Base-by-base conservation (phyloP, 2,329 filamentous ascomycete species). In the Arthrobotrys conoides region DNA sequence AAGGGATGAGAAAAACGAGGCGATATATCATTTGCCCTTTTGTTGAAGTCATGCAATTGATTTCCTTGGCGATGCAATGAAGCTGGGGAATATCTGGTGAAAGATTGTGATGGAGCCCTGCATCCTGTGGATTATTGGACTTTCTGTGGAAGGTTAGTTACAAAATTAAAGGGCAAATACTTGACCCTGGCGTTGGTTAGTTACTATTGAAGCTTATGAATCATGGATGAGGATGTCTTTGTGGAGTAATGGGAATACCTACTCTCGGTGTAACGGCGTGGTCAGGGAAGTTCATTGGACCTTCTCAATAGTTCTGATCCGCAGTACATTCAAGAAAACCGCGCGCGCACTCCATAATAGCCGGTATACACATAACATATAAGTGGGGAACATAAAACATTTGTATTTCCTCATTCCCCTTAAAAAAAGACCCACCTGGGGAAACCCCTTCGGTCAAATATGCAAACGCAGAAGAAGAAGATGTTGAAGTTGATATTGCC, bases 1-100 rank as follows among this genome's bases (percentile, higher is more conserved):
- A 12, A 49, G n/a, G n/a, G 33, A 18, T 53, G 30, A 41, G 36
- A 6, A 66, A 64, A 75, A 68, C 64, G 44, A 75, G 71, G 71
- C 64, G 51, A 22, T 30, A 38, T 38, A 22, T 30, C 27, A 24
- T 48, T 22, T 41, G 69, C 41, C 46, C 20, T 46, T 64, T 16
- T 3, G 6, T 30, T 30, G 27, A 3, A 6, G 27, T 3, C 27
- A 46, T 44, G 18, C 44, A 46, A 46, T 41, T 22, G 61, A 55
- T 64, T 53, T 55, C 22, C 71, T 75, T 75, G 71, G 71, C 64
- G 27, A n/a, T 41, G 33, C 4, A 38, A 3, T n/a, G 14, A 48
- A 73, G 63, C 61, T 51, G 70, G 49, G 24, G 38, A 36, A 41
- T 51, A 30, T 63, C 44, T 48, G 3, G 20, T 16, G 30, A 9